phyloP scores from a whole-genome alignment of 306 rosid species.

The Dalbergia cultrata region DNA sequence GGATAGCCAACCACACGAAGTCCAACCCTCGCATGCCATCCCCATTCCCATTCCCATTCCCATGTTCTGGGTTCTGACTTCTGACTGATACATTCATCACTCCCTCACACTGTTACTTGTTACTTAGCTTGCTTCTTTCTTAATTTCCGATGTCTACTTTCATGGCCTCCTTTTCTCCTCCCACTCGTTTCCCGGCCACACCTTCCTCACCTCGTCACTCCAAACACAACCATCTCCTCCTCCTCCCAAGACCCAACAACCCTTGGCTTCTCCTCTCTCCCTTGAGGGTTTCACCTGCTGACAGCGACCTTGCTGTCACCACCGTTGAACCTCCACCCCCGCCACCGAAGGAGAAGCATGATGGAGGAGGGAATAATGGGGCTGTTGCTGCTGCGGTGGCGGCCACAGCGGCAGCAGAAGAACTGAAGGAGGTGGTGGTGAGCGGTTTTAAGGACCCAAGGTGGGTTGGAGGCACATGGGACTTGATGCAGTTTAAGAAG shows the following conservation, averaged over 20 bases:
- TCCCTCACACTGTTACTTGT: not conserved
- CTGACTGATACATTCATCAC: no score
- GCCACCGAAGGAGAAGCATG: not conserved
- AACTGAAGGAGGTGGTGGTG: not conserved
- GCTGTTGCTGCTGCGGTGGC: not conserved
- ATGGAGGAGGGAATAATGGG: not conserved
- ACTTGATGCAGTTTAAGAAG: not conserved
- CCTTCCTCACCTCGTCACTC: slow-evolving; percentile 43
- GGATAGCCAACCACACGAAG: no score
- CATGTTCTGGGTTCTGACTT: no score
- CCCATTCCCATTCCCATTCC: no score
- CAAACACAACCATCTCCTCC: slow-evolving; percentile 37
- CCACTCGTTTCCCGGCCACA: slow-evolving; percentile 51
- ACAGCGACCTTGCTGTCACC: not conserved
- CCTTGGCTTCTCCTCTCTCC: not conserved
- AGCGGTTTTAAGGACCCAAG: not conserved
- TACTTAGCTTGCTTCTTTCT: no score
- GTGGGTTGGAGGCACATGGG: slow-evolving; percentile 3
- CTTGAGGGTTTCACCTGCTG: not conserved
- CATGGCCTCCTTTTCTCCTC: slow-evolving; percentile 61
- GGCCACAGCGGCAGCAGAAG: not conserved
- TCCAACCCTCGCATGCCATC: no score
- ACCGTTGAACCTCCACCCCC: not conserved
- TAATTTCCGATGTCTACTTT: slow-evolving; percentile 40
- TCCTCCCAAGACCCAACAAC: slow-evolving; percentile 10